Evolutionary conservation across 2,329 filamentous ascomycete species (phyloP).

Genomic region (Phoma herbarum): DNA sequence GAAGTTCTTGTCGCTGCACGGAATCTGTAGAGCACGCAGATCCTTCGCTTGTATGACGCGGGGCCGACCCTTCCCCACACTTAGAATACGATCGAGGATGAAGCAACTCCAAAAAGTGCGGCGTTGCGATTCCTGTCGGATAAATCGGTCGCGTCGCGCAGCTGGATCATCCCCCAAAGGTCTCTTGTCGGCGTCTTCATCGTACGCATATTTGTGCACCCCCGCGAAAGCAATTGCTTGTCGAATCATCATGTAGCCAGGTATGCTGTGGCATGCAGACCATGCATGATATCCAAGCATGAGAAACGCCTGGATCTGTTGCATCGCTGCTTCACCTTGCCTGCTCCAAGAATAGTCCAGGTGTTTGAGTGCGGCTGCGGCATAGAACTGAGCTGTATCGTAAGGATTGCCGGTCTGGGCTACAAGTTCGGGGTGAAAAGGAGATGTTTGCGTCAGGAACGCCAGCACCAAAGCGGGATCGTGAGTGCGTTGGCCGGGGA

Average conservation of each 20-base stretch:
- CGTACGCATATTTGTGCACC: conserved; percentile 40
- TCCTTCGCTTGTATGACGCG: conserved; percentile 68
- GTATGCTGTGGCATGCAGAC: conserved; percentile 69
- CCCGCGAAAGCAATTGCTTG: conserved; percentile 67
- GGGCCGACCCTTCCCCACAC: conserved; percentile 69
- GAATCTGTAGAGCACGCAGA: conserved; percentile 67
- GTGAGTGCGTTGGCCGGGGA: conserved; percentile 50
- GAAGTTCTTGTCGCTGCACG: conserved; percentile 72
- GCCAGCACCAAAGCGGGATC: conserved; percentile 68
- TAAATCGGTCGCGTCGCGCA: conserved; percentile 55
- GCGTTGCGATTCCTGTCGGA: conserved; percentile 70
- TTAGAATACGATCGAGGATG: conserved; percentile 74
- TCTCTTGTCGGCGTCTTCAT: conserved; percentile 38
- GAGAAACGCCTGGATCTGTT: conserved; percentile 71
- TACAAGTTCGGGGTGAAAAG: conserved; percentile 68
- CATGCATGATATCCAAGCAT: conserved; percentile 78
- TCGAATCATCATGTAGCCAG: conserved; percentile 73
- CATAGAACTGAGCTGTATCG: conserved; percentile 69
- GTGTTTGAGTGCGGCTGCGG: conserved; percentile 64
- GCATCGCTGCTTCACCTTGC: conserved; percentile 60
- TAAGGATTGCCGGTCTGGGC: conserved; percentile 20
- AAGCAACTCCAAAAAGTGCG: conserved; percentile 80
- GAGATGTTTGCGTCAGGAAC: conserved; percentile 73
- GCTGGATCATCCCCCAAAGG: conserved; percentile 27
- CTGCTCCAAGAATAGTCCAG: conserved; percentile 38